Evolutionary conservation across 768 basidiomycete genomes (phyloP).

Genomic region (Trametes sanguinea): DNA sequence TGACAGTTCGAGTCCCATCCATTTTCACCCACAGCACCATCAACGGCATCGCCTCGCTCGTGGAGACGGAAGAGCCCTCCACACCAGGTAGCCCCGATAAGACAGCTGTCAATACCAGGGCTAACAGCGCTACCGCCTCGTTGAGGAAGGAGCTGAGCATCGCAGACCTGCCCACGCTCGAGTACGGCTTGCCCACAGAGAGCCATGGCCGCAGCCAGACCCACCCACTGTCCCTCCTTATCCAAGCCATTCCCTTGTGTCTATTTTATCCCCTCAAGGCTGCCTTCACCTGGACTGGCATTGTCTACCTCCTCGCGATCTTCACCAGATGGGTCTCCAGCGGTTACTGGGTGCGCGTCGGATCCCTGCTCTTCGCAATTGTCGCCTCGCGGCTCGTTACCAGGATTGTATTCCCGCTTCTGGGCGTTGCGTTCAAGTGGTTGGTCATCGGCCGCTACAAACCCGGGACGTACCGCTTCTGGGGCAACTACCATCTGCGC

Average conservation of each 20-base stretch:
- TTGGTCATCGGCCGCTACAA: conserved; percentile 46
- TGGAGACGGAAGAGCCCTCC: conserved; percentile 27
- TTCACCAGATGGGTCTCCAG: conserved; percentile 34
- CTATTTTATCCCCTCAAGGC: conserved; percentile 50
- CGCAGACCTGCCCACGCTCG: conserved; percentile 17
- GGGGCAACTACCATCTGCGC: conserved; percentile 43
- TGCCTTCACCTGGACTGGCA: conserved; percentile 43
- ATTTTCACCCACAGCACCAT: conserved; percentile 48
- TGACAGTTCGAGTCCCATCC: conserved; percentile 39
- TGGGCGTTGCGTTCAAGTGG: conserved; percentile 50
- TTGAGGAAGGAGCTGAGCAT: conserved; percentile 10
- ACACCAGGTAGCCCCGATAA: conserved; percentile 5
- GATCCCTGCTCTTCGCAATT: conserved; percentile 39
- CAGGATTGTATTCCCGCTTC: conserved; percentile 41
- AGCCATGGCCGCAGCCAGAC: conserved; percentile 11
- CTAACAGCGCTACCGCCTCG: conserved; percentile 10
- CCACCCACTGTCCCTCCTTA: conserved; percentile 42
- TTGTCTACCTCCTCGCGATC: conserved; percentile 42
- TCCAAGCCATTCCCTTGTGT: conserved; percentile 44
- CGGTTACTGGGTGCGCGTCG: conserved; percentile 39
- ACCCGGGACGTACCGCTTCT: conserved; percentile 28
- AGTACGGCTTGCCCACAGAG: conserved; percentile 5
- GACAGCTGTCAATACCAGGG: conserved; percentile 17
- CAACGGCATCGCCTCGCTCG: conserved; percentile 42
- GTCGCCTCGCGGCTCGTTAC: conserved; percentile 36